Evolutionary conservation across 2,329 filamentous ascomycete species (phyloP).

Genomic region (Sarocladium strictum): DNA sequence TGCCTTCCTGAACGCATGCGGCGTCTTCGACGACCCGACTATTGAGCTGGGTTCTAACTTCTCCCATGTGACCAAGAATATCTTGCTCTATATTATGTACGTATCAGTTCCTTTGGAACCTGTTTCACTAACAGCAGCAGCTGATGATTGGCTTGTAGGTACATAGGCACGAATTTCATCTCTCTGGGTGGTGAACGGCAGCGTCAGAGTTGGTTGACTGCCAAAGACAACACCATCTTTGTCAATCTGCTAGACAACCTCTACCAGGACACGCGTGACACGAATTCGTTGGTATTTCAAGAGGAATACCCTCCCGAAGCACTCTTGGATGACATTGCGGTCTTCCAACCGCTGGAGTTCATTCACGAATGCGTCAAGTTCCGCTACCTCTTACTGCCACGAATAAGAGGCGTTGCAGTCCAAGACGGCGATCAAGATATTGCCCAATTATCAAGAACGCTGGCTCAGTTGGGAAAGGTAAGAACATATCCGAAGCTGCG

Average conservation of each 20-base stretch:
- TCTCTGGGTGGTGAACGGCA: background rate
- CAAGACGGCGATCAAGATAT: background rate
- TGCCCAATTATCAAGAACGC: background rate
- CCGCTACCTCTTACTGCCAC: background rate
- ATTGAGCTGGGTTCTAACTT: background rate
- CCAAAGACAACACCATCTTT: background rate
- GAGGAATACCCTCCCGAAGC: background rate
- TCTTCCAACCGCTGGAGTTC: background rate
- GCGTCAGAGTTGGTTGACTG: background rate
- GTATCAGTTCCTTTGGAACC: background rate
- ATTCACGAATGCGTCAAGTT: background rate
- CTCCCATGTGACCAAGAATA: background rate
- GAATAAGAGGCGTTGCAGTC: background rate
- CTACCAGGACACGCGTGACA: background rate
- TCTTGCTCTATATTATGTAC: background rate
- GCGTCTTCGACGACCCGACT: background rate
- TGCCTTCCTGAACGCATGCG: background rate
- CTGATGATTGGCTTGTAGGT: background rate
- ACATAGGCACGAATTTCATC: background rate
- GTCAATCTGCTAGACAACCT: background rate
- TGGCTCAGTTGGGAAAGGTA: background rate
- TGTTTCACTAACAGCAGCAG: background rate
- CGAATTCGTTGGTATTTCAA: background rate
- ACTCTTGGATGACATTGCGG: background rate
- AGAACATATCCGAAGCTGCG: no score